Evolutionary conservation across 208 protist genomes (phyloP).

Genomic region (Leishmania turanica): DNA sequence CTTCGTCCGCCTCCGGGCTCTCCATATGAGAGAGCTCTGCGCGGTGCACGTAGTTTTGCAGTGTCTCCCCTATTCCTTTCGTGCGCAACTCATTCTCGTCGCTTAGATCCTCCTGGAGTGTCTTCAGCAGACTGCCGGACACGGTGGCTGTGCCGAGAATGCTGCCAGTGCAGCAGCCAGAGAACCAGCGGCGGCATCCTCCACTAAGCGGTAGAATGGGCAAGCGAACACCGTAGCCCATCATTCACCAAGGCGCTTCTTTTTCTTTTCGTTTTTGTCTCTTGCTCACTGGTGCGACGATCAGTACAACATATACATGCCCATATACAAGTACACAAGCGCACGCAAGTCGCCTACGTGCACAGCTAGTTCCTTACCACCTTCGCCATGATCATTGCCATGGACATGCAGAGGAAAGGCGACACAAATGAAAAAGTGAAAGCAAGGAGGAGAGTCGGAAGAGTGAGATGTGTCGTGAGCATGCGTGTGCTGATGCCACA

Average conservation of each 20-base stretch:
- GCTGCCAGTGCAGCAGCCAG: constrained; percentile 25
- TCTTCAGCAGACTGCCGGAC: constrained; percentile 44
- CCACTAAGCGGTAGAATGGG: background rate
- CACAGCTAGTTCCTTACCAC: background rate
- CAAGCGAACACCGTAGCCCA: background rate
- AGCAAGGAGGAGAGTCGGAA: background rate
- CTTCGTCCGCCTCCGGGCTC: constrained; percentile 75
- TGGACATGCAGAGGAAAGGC: background rate
- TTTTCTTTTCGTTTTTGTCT: constrained; percentile 3
- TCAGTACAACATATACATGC: background rate
- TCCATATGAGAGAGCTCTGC: constrained; percentile 86
- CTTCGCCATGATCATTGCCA: background rate
- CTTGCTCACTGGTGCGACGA: background rate
- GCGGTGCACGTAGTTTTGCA: constrained; percentile 49
- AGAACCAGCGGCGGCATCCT: constrained; percentile 11
- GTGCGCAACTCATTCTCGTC: constrained; percentile 48
- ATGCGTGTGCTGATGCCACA: background rate
- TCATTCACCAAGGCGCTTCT: background rate
- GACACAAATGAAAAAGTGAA: background rate
- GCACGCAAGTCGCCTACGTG: background rate
- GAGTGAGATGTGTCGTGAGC: background rate
- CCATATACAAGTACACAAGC: no score
- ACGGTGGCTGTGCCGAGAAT: constrained; percentile 56
- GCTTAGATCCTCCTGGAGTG: constrained; percentile 65
- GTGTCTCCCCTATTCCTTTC: constrained; percentile 52